Conservation (phyloP, 192 early-diverging fungal species). For the Backusella macrospora region DNA sequence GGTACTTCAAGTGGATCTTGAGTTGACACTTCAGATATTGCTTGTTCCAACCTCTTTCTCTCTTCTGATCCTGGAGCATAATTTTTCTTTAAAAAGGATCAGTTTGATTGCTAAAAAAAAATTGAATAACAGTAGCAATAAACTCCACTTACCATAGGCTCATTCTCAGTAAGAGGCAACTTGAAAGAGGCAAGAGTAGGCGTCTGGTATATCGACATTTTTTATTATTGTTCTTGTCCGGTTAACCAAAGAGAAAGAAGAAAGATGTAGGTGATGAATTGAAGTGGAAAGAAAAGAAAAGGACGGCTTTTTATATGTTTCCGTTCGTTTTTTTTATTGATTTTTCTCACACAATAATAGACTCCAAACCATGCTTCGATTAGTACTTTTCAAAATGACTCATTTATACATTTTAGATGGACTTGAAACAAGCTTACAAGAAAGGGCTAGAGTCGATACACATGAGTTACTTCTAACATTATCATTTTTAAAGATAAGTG, state of each 20-base stretch:
- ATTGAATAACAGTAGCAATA: background rate
- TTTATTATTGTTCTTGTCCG: background rate
- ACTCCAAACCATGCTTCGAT: background rate
- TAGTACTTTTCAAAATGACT: constrained; percentile 7
- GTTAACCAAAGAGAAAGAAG: background rate
- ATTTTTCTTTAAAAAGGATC: constrained; percentile 44
- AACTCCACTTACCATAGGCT: constrained; percentile 67
- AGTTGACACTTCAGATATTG: constrained; percentile 72
- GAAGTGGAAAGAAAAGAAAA: background rate
- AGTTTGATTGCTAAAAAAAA: background rate
- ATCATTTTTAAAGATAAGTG: background rate
- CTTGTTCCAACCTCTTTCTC: constrained; percentile 69
- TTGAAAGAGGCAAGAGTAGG: constrained; percentile 77
- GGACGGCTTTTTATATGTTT: background rate
- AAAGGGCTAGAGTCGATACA: background rate
- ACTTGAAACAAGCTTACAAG: background rate
- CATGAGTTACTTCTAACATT: constrained; percentile 1
- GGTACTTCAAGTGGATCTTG: constrained; percentile 78
- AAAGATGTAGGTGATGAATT: background rate
- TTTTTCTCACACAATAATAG: background rate
- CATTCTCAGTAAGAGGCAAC: constrained; percentile 83
- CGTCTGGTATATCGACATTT: constrained; percentile 22
- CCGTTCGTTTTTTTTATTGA: background rate
- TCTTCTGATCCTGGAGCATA: constrained; percentile 81
- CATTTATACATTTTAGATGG: background rate